phyloP scores from a whole-genome alignment of 2,329 filamentous ascomycete genomes.

The Rugonectria rugulosa region DNA sequence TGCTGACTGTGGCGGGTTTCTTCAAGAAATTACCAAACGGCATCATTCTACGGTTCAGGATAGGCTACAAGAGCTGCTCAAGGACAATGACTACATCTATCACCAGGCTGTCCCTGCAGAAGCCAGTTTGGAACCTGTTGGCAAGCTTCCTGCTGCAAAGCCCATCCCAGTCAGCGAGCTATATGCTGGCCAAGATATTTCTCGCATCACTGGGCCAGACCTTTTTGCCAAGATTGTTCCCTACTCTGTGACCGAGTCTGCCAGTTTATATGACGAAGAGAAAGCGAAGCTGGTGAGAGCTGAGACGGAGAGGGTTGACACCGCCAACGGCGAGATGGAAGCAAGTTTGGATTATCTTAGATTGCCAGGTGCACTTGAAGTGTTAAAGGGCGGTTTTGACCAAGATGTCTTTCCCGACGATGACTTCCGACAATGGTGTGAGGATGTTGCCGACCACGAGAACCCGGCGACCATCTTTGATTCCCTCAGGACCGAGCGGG shows the following conservation, averaged over 20 bases:
- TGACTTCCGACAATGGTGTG: conserved; percentile 93
- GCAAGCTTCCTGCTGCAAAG: conserved; percentile 94
- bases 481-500: conserved; percentile 77
- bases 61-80: conserved; percentile 76
- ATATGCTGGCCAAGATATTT: conserved; percentile 96
- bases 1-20: conserved; percentile 75
- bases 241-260: conserved; percentile 93
- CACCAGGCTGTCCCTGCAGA: conserved; percentile 91
- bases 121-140: conserved; percentile 79
- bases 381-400: conserved; percentile 91
- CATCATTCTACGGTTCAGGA: conserved; percentile 84
- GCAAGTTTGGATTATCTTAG: conserved; percentile 94
- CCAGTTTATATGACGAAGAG: conserved; percentile 97
- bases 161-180: conserved; percentile 96
- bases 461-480: conserved; percentile 83
- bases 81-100: conserved; percentile 99
- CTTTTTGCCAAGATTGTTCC: conserved; percentile 97
- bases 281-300: conserved; percentile 95
- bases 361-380: conserved; percentile 85
- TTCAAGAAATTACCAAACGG: conserved; percentile 85
- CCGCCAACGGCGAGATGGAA: conserved; percentile 94
- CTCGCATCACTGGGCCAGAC: conserved; percentile 94
- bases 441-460: conserved; percentile 87
- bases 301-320: conserved; percentile 91
- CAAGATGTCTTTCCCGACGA: conserved; percentile 88